Percentiles rank a stretch among this genome's conserved stretches.
These are phyloP conservation scores for Acanthamoeba healyi DNA, from an alignment of 208 protist species.

Conservation along the genomic window DNA sequence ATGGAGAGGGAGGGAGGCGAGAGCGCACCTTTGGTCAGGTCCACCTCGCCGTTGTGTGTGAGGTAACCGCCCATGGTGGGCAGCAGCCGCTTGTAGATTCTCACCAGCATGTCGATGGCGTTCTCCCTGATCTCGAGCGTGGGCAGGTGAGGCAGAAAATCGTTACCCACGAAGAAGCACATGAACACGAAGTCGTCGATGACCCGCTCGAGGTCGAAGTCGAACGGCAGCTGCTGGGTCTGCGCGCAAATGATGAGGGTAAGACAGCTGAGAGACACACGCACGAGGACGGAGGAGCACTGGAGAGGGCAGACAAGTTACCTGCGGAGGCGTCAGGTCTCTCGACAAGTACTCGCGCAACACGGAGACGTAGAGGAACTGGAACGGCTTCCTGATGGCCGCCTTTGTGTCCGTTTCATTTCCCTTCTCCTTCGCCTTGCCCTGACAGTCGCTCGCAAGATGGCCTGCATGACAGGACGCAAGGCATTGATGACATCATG, in stretches of 20 bases:
- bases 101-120: slow-evolving; percentile 92
- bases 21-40: slow-evolving; percentile 54
- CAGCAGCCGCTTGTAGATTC: slow-evolving; percentile 92
- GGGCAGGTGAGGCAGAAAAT: slow-evolving; percentile 98
- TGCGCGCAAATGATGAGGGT: no score
- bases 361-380: slow-evolving; percentile 92
- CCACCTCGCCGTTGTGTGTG: slow-evolving; percentile 87
- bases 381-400: slow-evolving; percentile 80
- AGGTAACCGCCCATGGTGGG: slow-evolving; percentile 91
- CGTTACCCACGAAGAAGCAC: slow-evolving; percentile 98
- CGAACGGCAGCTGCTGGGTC: slow-evolving; percentile 68
- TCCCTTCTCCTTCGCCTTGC: neutral
- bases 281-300: no score
- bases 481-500: neutral
- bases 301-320: no score
- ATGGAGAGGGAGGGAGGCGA: neutral
- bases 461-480: neutral
- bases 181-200: slow-evolving; percentile 98
- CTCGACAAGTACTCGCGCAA: slow-evolving; percentile 96
- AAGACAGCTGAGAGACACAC: no score
- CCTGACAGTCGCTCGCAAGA: slow-evolving; percentile 7
- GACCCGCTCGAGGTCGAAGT: slow-evolving; percentile 93
- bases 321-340: slow-evolving; percentile 88
- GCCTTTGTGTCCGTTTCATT: slow-evolving; percentile 27
- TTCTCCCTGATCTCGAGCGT: slow-evolving; percentile 96